These are phyloP conservation scores for Colletotrichum sp. DNA, from an alignment of 2,329 filamentous ascomycete genomes.

Conservation along the genomic window DNA sequence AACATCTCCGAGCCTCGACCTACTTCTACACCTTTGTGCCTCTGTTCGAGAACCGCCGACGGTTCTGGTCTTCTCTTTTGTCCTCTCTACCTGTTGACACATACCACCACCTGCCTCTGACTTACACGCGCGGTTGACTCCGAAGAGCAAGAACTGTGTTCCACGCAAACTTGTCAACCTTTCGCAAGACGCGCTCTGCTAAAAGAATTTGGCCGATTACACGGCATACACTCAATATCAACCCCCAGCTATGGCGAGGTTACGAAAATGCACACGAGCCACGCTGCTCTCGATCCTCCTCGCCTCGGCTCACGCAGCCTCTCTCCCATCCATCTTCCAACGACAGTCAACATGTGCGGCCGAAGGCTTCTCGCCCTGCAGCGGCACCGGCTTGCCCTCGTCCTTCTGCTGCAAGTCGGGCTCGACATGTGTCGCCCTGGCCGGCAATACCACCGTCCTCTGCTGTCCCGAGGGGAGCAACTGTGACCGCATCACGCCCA, in stretches of 20 bases:
- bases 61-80: background rate
- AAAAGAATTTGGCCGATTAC: background rate
- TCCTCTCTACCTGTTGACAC: background rate
- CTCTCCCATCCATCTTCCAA: constrained; percentile 43
- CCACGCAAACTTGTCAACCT: background rate
- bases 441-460: constrained; percentile 68
- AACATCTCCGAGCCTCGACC: constrained; percentile 5
- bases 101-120: background rate
- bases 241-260: constrained; percentile 28
- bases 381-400: constrained; percentile 57
- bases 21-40: constrained; percentile 19
- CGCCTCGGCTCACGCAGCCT: constrained; percentile 41
- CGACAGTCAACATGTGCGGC: constrained; percentile 57
- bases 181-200: background rate
- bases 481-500: constrained; percentile 67
- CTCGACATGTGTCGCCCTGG: constrained; percentile 64
- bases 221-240: background rate
- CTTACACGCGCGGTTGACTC: constrained; percentile 17
- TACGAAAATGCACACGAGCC: constrained; percentile 35
- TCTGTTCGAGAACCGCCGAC: background rate
- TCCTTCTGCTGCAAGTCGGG: constrained; percentile 69
- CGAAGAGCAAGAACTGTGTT: background rate
- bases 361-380: constrained; percentile 55
- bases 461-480: constrained; percentile 68
- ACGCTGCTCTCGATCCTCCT: constrained; percentile 41